phyloP scores from a whole-genome alignment of 768 basidiomycete genomes.

The Kwoniella bestiolae region DNA sequence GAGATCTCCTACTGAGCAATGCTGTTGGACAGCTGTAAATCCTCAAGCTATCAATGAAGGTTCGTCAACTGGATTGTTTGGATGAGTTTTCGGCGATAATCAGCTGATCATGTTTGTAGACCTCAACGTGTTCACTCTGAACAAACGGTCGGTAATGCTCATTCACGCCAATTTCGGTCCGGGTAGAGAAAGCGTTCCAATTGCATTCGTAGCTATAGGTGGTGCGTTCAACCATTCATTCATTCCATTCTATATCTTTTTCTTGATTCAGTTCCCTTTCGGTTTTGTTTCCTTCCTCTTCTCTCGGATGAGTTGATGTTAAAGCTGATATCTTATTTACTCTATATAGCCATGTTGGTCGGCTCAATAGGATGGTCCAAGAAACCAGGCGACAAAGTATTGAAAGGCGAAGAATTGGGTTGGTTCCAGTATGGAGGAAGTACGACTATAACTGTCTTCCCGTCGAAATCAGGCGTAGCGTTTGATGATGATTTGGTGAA shows the following conservation, averaged over 20 bases:
- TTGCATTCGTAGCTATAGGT: slow-evolving; percentile 76
- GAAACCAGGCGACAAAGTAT: slow-evolving; percentile 53
- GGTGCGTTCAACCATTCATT: slow-evolving; percentile 53
- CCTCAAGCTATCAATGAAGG: slow-evolving; percentile 75
- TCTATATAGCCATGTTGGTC: slow-evolving; percentile 67
- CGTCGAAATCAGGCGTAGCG: slow-evolving; percentile 59
- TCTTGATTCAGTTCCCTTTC: too few relatives aligned
- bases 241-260: not conserved
- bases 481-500: slow-evolving; percentile 67
- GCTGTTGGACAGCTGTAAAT: slow-evolving; percentile 63
- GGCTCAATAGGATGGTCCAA: slow-evolving; percentile 72
- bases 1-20: not conserved
- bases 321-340: not conserved
- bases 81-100: slow-evolving; percentile 62
- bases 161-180: slow-evolving; percentile 44
- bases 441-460: slow-evolving; percentile 69
- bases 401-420: slow-evolving; percentile 63
- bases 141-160: slow-evolving; percentile 54
- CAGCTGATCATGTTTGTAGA: slow-evolving; percentile 47
- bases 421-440: slow-evolving; percentile 77
- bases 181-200: slow-evolving; percentile 54
- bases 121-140: slow-evolving; percentile 56
- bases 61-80: slow-evolving; percentile 58
- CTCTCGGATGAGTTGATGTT: too few relatives aligned
- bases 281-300: too few relatives aligned